A percentile compares a stretch with the other conserved stretches of the same genome.
Evolutionary conservation across 768 basidiomycete genomes (phyloP).

Genomic region (Filobasidium wieringae): DNA sequence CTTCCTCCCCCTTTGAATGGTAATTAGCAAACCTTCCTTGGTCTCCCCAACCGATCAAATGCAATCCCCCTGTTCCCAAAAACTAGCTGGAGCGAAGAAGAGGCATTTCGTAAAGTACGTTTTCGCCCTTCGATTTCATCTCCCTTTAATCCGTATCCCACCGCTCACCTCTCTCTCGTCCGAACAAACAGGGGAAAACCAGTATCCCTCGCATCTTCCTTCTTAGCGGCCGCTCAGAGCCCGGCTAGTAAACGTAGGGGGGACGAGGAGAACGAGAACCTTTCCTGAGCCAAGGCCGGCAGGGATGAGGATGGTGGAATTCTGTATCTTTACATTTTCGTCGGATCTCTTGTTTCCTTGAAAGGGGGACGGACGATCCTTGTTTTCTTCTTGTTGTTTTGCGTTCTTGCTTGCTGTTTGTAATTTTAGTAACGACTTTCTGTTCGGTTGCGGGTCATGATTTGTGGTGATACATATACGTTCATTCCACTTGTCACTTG

Average conservation of each 20-base stretch:
- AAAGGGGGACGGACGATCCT: too few relatives aligned
- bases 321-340: too few relatives aligned
- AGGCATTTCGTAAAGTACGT: constrained; percentile 82
- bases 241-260: background rate
- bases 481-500: too few relatives aligned
- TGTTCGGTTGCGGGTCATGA: too few relatives aligned
- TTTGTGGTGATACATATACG: too few relatives aligned
- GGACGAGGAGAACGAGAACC: background rate
- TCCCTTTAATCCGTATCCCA: background rate
- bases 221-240: constrained; percentile 7
- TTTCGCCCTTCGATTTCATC: background rate
- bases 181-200: constrained; percentile 4
- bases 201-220: constrained; percentile 9
- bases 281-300: too few relatives aligned
- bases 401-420: too few relatives aligned
- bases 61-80: constrained; percentile 86
- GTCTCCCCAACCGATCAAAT: constrained; percentile 91
- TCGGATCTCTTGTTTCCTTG: too few relatives aligned
- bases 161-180: background rate
- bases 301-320: too few relatives aligned
- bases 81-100: constrained; percentile 79
- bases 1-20: background rate
- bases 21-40: constrained; percentile 64
- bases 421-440: too few relatives aligned
- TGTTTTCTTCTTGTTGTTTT: too few relatives aligned